Evolutionary conservation across 2,329 filamentous ascomycete genomes (phyloP).

Genomic region (Arthrocladium fulminans): DNA sequence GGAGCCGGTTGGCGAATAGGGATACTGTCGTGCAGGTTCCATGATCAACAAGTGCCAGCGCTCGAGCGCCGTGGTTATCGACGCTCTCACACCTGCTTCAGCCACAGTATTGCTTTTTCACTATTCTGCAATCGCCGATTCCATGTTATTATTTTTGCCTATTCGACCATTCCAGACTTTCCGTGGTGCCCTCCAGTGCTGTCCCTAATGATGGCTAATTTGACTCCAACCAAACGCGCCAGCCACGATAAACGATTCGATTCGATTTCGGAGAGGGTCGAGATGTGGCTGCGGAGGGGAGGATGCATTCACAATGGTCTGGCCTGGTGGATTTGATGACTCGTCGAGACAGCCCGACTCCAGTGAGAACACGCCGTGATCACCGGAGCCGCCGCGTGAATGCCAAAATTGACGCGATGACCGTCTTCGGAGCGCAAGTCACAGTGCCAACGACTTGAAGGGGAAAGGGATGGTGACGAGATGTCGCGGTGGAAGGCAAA

Average conservation of each 20-base stretch:
- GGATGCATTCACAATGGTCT: too few species aligned
- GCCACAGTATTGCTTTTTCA: not conserved
- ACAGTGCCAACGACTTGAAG: not conserved
- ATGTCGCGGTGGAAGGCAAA: not conserved
- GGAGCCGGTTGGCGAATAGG: constrained; percentile 1
- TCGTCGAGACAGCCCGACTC: not conserved
- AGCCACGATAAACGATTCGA: too few species aligned
- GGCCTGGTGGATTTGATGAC: not conserved
- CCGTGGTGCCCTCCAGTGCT: not conserved
- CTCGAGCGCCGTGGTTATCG: not conserved
- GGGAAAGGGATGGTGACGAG: not conserved
- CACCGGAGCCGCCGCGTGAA: not conserved
- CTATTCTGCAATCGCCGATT: not conserved
- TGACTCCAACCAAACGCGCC: not conserved
- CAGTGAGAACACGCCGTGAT: not conserved
- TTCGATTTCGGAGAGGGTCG: not conserved
- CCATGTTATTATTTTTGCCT: not conserved
- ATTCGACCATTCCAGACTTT: not conserved
- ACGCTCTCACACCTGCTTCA: not conserved
- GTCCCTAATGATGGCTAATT: not conserved
- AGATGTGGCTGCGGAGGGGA: not conserved
- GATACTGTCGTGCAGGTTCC: not conserved
- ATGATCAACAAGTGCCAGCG: not conserved
- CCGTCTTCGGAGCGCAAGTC: not conserved
- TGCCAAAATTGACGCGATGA: not conserved